Base-by-base conservation (phyloP, 2,329 filamentous ascomycete genomes). In the Fusarium stilboides region DNA sequence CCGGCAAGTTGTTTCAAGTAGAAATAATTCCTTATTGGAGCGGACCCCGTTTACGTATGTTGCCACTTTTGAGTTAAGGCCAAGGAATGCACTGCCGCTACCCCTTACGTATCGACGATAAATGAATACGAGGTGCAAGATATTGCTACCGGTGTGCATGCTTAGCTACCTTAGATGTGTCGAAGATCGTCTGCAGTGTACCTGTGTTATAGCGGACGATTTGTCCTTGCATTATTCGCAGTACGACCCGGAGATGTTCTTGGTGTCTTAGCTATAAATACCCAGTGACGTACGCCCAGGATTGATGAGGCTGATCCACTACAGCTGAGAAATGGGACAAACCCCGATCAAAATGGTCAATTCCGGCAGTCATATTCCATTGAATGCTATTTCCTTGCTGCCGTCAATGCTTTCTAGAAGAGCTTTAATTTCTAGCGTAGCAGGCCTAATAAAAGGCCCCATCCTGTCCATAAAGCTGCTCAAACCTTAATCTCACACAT, bases 231-330 rank as follows among this genome's bases (percentile, higher is more conserved):
- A 57, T 57, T 34, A 1, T n/a, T 44, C 2, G 37, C 2, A 2
- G 43, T 42, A 45, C 33, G 40, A 20, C 20, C 12, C 22, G 34
- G 20, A 45, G n/a, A 42, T 42, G 19, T 19, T 15, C 10, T 39
- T 8, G 10, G 19, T 37, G 42, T 28, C 19, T 44, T 15, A 37
- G 24, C 26, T 36, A 47, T 26, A 22, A 53, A 37, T 60, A 36
- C 34, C 40, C 24, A 24, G 46, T 65, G 60, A 65, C 62, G 61
- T 57, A 57, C 15, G 57, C 37, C 57, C 20, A 56, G 49, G 5
- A 28, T 63, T 22, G 8, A 39, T 49, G 28, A 28, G 2, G 14
- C 19, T 2, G 15, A 49, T 28, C 44, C 43, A 31, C 50, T 24
- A 14, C 31, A 24, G 43, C 24, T 56, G 31, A 26, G n/a, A 22